Percentiles rank a stretch among this genome's conserved stretches.
These are phyloP conservation scores for Mycena polygramma DNA, from an alignment of 768 basidiomycete species.

Conservation along the genomic window DNA sequence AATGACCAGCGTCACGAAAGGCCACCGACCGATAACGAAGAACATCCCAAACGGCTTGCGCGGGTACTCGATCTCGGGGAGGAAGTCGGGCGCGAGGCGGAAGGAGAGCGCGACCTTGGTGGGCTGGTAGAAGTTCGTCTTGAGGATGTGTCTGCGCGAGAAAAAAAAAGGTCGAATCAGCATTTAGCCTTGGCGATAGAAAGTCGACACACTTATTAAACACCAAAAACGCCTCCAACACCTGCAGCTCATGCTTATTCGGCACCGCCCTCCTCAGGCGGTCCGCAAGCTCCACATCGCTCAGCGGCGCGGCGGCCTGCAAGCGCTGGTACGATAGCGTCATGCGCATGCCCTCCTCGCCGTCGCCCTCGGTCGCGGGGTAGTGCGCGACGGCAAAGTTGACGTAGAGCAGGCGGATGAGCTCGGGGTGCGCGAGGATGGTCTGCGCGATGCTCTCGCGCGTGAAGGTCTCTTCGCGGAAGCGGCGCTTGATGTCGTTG, in stretches of 20 bases:
- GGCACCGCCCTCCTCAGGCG: conserved; percentile 73
- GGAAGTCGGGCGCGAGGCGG: conserved; percentile 92
- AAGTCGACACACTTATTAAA: conserved; percentile 96
- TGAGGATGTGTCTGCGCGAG: conserved; percentile 79
- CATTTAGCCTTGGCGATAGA: too few relatives aligned
- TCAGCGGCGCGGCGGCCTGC: conserved; percentile 85
- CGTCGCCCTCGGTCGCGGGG: conserved; percentile 64
- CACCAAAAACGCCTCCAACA: conserved; percentile 93
- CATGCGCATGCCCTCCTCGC: conserved; percentile 64
- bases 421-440: conserved; percentile 88
- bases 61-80: conserved; percentile 96
- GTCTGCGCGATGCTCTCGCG: conserved; percentile 93
- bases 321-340: conserved; percentile 97
- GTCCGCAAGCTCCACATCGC: conserved; percentile 87
- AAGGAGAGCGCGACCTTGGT: conserved; percentile 98
- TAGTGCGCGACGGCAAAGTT: conserved; percentile 99
- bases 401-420: conserved; percentile 91
- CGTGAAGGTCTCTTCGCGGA: conserved; percentile 99
- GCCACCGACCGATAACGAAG: conserved; percentile 83
- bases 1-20: too few relatives aligned
- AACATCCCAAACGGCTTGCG: conserved; percentile 95
- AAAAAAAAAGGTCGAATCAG: too few relatives aligned
- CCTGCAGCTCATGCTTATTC: conserved; percentile 94
- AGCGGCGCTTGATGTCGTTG: conserved; percentile 94
- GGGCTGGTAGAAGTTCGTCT: conserved; percentile 99